A percentile compares a stretch with the other conserved stretches of the same genome.
phyloP scores from a whole-genome alignment of 2,329 filamentous ascomycete genomes.

The Chrysoporthe deuterocubensis region DNA sequence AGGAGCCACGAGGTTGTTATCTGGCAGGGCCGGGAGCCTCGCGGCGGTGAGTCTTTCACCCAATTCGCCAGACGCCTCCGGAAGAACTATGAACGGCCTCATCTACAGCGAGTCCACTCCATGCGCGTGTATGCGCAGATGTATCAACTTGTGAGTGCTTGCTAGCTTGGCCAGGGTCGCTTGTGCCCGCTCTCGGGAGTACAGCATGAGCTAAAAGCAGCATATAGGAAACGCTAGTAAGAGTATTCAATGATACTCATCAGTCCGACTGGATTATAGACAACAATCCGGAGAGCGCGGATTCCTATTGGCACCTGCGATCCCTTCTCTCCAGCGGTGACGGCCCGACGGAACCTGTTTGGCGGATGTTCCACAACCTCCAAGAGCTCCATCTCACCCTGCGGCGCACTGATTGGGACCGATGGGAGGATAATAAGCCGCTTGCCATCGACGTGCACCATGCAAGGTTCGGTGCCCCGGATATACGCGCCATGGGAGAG shows the following conservation, averaged over 20 bases:
- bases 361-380: conserved; percentile 11
- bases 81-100: neutral
- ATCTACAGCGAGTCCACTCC: neutral
- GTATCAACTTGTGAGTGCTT: conserved; percentile 1
- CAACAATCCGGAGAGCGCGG: neutral
- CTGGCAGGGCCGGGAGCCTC: neutral
- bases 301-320: neutral
- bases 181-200: neutral
- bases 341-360: conserved; percentile 6
- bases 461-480: neutral
- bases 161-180: neutral
- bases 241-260: neutral
- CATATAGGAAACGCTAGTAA: neutral
- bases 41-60: neutral
- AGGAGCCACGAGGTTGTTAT: neutral
- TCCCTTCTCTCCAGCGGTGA: neutral
- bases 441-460: conserved; percentile 11
- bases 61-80: neutral
- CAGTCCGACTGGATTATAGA: neutral
- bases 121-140: conserved; percentile 6
- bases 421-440: conserved; percentile 7
- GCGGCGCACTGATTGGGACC: conserved; percentile 21
- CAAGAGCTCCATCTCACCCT: conserved; percentile 19
- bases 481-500: neutral
- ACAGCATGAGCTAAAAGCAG: neutral